Conservation (phyloP, 345 rosid species). For the Rhodamnia rubescens region DNA sequence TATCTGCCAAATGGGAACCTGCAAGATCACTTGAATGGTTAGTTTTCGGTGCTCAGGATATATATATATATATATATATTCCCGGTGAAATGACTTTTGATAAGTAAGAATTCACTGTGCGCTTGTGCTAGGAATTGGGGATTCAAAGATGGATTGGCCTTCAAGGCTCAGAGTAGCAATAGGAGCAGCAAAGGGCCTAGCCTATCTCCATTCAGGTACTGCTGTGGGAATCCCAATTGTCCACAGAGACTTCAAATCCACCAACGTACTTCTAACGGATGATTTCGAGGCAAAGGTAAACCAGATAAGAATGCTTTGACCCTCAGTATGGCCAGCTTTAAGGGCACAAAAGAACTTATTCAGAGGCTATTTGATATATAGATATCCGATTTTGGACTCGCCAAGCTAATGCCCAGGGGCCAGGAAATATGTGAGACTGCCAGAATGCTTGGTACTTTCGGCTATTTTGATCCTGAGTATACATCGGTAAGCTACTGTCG, state of each 20-base stretch:
- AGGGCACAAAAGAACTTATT: neutral
- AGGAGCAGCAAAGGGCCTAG: constrained; percentile 89
- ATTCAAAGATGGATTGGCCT: constrained; percentile 82
- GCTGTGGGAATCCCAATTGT: constrained; percentile 81
- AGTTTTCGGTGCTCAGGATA: constrained; percentile 8
- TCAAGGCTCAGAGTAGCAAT: constrained; percentile 70
- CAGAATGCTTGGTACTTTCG: constrained; percentile 92
- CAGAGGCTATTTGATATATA: constrained; percentile 4
- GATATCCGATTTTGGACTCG: constrained; percentile 97
- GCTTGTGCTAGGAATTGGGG: constrained; percentile 44
- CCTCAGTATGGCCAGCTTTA: neutral
- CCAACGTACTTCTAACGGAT: constrained; percentile 67
- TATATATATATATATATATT: neutral
- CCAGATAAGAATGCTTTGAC: neutral
- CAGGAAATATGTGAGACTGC: constrained; percentile 78
- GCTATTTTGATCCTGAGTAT: constrained; percentile 95
- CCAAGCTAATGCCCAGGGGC: constrained; percentile 95
- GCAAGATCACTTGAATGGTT: constrained; percentile 90
- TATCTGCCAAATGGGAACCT: constrained; percentile 92
- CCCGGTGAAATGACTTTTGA: neutral
- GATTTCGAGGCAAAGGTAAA: constrained; percentile 79
- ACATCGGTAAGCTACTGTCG: constrained; percentile 52
- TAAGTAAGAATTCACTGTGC: neutral
- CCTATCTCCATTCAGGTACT: constrained; percentile 90
- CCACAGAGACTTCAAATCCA: constrained; percentile 93